Base-by-base conservation (phyloP, 1,284 basidiomycete species). In the Ceratobasidium theobromae region DNA sequence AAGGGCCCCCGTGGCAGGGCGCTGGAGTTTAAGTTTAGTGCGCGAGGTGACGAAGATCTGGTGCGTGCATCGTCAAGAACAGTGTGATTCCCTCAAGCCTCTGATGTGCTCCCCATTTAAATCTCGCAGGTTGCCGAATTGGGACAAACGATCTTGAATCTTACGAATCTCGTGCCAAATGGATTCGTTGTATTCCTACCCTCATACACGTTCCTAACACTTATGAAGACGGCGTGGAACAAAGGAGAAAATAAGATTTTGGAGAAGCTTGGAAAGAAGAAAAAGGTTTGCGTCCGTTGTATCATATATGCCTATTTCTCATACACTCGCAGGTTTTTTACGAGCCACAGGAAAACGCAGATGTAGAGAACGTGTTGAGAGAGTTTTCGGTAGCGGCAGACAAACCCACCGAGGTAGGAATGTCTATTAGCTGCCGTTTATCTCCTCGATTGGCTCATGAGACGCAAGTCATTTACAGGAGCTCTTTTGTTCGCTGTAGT, bases 141-240 rank as follows among this genome's bases (percentile, higher is more conserved):
- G 0, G 95, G 94, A 0, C 88, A 91, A 55, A 83, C 91, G 4
- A 76, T 99, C 43, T 74, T 86, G 38, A 98, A 96, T 72, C 84
- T 95, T 52, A 80, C 84, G 41, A 87, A 84, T 40, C 76, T 95
- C 25, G 82, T 96, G 1, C 93, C 94, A 0, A 87, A 87, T 38
- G 96, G 96, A 0, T 82, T 98, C 75, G 91, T 99, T 21, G 88
- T 97, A 3, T 99, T 99, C 73, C 85, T 98, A 40, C 95, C 96
- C 0, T 97, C 94, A 0, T 99, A 99, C 75, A 83, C 81, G 23
- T 95, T 94, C 70, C 78, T 98, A 30, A 84, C 90, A 69, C 77
- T 78, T 28, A 82, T 90, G 1, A 88, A 86, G 73, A 77, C 77
- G 3, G 75, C 80, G 3, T 99, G 96, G 95, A 76, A 78, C 21